These are phyloP conservation scores for Gossypium ekmanianum DNA, from an alignment of 345 rosid species.

Conservation along the genomic window DNA sequence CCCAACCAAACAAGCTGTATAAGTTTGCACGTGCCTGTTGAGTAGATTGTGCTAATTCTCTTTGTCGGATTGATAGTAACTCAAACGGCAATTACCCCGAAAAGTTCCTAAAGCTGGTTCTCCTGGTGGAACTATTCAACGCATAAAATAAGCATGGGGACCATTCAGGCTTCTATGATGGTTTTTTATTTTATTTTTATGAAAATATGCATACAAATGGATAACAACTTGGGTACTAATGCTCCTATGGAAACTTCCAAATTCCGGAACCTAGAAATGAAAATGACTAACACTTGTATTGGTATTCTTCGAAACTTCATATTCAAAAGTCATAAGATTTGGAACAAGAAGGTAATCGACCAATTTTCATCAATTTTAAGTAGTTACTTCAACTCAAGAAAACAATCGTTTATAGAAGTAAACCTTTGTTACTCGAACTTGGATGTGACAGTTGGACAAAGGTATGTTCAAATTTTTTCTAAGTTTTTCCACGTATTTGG, in stretches of 20 bases:
- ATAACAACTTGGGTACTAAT: not conserved
- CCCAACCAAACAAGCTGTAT: no score
- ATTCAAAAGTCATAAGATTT: not conserved
- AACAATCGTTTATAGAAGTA: not conserved
- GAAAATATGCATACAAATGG: not conserved
- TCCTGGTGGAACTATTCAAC: not conserved
- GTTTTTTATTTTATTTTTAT: no score
- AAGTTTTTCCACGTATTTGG: no score
- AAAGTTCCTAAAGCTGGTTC: not conserved
- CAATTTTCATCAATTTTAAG: not conserved
- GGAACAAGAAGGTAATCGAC: not conserved
- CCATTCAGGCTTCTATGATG: not conserved
- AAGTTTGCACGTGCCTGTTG: not conserved
- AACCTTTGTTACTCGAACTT: no score
- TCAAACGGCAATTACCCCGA: not conserved
- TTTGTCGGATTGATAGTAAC: not conserved
- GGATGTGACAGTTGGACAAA: not conserved
- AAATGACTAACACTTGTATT: not conserved
- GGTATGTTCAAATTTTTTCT: not conserved
- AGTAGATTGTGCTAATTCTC: no score
- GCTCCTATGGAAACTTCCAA: not conserved
- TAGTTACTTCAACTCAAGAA: not conserved
- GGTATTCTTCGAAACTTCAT: not conserved
- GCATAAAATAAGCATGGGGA: not conserved
- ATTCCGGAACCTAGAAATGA: not conserved